These are phyloP conservation scores for Anaeramoeba ignava DNA, from an alignment of 78 protist genomes.

Conservation along the genomic window DNA sequence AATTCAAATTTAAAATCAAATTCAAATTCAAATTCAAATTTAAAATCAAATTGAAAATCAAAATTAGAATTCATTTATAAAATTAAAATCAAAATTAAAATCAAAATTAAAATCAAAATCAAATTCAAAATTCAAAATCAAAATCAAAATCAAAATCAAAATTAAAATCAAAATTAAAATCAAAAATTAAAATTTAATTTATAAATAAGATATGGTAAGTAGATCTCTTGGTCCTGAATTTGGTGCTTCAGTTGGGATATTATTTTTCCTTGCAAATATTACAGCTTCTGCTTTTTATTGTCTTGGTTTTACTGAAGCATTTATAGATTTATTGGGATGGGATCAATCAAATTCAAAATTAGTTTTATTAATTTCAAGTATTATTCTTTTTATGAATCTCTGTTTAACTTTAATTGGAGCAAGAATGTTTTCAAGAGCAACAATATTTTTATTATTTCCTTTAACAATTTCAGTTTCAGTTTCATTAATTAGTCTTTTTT, in stretches of 20 bases:
- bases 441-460: neutral
- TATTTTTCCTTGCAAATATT: conserved; percentile 38
- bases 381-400: neutral
- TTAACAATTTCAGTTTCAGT: conserved; percentile 16
- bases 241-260: conserved; percentile 53
- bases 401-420: conserved; percentile 17
- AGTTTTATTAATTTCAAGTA: neutral
- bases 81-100: too few species aligned
- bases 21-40: too few species aligned
- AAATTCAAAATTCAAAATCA: neutral
- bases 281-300: conserved; percentile 45
- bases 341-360: too few species aligned
- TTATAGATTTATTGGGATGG: neutral
- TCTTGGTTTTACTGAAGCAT: conserved; percentile 40
- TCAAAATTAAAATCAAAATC: too few species aligned
- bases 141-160: neutral
- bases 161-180: too few species aligned
- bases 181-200: too few species aligned
- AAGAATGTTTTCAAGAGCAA: conserved; percentile 8
- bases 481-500: conserved; percentile 4
- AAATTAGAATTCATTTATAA: too few species aligned
- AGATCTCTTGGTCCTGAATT: conserved; percentile 42
- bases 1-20: too few species aligned
- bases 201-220: neutral
- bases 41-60: too few species aligned